Evolutionary conservation across 768 basidiomycete genomes (phyloP), one percentile per base, ranked within the genome.

Genomic region (Tylopilus sp.): DNA sequence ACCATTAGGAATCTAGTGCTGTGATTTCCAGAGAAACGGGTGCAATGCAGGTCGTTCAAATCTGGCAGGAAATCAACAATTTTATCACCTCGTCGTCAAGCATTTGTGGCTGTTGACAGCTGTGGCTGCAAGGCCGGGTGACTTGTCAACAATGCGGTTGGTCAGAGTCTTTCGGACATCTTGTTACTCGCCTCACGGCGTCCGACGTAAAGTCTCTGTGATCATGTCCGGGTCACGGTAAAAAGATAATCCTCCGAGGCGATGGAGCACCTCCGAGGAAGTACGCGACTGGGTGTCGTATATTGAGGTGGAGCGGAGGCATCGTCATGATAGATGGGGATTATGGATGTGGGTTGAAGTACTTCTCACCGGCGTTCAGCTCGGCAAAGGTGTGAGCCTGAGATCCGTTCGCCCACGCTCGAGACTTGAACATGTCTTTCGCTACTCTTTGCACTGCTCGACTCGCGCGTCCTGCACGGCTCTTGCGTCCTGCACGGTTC

Each of bases 381-480:
- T 35, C 44, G 44, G 41, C 20, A 33, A 44, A 36, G 44, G 38
- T 33, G 36, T 3, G 20, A n/a, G n/a, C n/a, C n/a, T 39, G 38
- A 39, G 38, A 39, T 39, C 38, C 20, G 38, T 8, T 4, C 28
- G 31, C 31, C 31, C 31, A n/a, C 31, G 9, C 31, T 13, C 7
- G 31, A 3, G 3, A 13, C 31, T 35, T 7, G 26, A 45, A 30
- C 53, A 67, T 68, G 66, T 57, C 55, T 18, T 57, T 61, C 23
- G 13, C 35, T 22, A 39, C 48, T 5, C 3, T 39, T 43, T 33
- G 22, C n/a, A n/a, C n/a, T 57, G 8, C 48, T 41, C 47, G 35
- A 51, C 23, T 20, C 56, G 8, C 48, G 41, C 47, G 38, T 52
- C n/a, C n/a, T 22, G 28, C 42, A 23, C 55, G 45, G 28, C 23